Evolutionary conservation across 768 basidiomycete genomes (phyloP), one percentile per base, ranked within the genome.

Genomic region (Pisolithus orientalis): DNA sequence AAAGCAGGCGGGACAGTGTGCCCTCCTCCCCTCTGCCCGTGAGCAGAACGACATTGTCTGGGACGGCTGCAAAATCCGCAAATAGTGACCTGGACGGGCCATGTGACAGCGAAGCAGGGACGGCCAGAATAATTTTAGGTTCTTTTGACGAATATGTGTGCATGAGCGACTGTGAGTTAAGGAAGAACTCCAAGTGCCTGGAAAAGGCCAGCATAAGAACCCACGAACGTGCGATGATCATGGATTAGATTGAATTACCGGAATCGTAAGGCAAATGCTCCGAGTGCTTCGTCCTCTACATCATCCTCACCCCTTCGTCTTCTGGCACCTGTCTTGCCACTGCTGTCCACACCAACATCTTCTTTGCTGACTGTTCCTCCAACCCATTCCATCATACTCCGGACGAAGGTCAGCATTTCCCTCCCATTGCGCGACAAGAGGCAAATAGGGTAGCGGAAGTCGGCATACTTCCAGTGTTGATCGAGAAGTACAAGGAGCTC

Each of bases 371-470:
- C 84, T 13, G 90, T 93, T 1, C 96, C 95, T 9, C 96, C 96
- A 56, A 99, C 82, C 93, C 94, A 98, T 65, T 98, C 96, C 82
- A 96, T 95, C 89, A 98, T 87, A 74, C 90, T 94, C 53, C 94
- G 74, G 27, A 96, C 90, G 62, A 94, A 92, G 1, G 89, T 87
- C 34, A 96, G 70, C 87, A 96, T 95, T 69, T 99, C 95, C 55
- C 85, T 81, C 2, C 87, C 93, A 6, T 93, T 94, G 32, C 86
- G 80, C 45, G 90, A 90, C 38, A 98, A 78, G n/a, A 99, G 79
- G 66, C 95, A 98, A 34, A 99, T 90, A 0, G 95, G 96, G 67
- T 79, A 89, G 65, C 80, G 80, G 47, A 87, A 80, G 42, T 83
- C 81, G 0, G 89, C 88, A 67, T 83, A 98, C 52, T 86, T 86